These are phyloP conservation scores for Herpotrichia juniperi DNA, from an alignment of 2,329 filamentous ascomycete genomes.

Conservation along the genomic window DNA sequence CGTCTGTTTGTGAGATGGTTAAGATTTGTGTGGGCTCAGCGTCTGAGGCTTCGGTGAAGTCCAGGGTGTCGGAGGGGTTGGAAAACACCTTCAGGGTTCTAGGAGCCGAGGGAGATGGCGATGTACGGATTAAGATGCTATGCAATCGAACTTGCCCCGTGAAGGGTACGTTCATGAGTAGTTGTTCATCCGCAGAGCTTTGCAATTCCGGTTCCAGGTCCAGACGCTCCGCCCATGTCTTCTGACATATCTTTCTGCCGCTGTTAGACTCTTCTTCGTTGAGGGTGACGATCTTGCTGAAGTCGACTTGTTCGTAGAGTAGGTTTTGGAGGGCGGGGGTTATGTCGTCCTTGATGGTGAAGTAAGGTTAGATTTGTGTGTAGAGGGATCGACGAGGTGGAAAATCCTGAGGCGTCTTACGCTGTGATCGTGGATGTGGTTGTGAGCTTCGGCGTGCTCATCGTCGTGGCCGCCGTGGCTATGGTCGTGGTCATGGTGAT, in stretches of 20 bases:
- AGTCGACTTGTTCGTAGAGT: conserved; percentile 90
- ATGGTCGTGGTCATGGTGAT: conserved; percentile 34
- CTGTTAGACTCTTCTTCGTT: conserved; percentile 76
- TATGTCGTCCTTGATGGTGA: too few relatives aligned
- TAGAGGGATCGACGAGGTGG: too few relatives aligned
- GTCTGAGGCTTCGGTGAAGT: conserved; percentile 79
- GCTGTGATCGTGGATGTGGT: conserved; percentile 78
- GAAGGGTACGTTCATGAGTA: conserved; percentile 95
- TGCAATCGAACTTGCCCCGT: conserved; percentile 93
- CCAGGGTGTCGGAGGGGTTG: conserved; percentile 77
- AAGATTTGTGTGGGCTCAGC: conserved; percentile 75
- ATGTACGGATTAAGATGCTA: conserved; percentile 83
- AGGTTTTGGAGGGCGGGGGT: conserved; percentile 89
- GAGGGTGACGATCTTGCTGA: conserved; percentile 80
- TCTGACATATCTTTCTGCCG: conserved; percentile 79
- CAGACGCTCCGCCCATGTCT: conserved; percentile 87
- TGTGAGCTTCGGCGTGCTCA: conserved; percentile 61
- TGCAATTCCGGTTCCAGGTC: conserved; percentile 73
- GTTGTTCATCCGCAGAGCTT: conserved; percentile 89
- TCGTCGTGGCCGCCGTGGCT: conserved; percentile 51
- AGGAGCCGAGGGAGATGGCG: conserved; percentile 72
- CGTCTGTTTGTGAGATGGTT: conserved; percentile 76
- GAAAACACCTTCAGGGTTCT: conserved; percentile 84
- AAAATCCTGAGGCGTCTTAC: too few relatives aligned
- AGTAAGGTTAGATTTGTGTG: too few relatives aligned